These are phyloP conservation scores for Coniella vitis DNA, from an alignment of 2,329 filamentous ascomycete species.

Conservation along the genomic window DNA sequence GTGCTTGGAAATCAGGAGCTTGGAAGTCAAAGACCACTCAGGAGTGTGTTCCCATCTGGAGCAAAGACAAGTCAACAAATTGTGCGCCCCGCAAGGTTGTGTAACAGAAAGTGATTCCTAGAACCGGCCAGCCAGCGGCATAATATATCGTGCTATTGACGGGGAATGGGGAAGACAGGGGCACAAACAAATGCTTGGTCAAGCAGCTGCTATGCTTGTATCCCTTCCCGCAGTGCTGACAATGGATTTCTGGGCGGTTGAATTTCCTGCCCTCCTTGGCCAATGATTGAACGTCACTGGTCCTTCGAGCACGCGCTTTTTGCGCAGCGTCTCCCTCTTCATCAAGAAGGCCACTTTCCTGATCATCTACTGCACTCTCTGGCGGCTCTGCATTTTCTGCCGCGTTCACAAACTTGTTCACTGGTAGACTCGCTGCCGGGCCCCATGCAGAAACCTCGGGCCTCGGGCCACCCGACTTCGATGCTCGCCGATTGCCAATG, in stretches of 20 bases:
- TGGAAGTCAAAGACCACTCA: constrained; percentile 95
- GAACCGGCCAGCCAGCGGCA: constrained; percentile 16
- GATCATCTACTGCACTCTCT: constrained; percentile 64
- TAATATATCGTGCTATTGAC: constrained; percentile 28
- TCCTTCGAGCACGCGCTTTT: constrained; percentile 49
- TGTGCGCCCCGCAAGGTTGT: constrained; percentile 27
- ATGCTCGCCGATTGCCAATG: constrained; percentile 56
- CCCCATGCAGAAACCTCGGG: constrained; percentile 35
- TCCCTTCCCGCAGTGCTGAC: constrained; percentile 97
- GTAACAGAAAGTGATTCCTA: constrained; percentile 14
- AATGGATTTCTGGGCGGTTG: constrained; percentile 80
- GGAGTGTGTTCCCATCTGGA: constrained; percentile 98
- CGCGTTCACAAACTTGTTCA: constrained; percentile 41
- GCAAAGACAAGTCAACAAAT: constrained; percentile 34
- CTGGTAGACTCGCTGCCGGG: constrained; percentile 58
- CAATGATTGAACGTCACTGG: constrained; percentile 82
- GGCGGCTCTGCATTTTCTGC: constrained; percentile 43
- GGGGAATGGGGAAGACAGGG: constrained; percentile 46
- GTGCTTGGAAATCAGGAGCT: constrained; percentile 97
- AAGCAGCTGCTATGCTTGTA: constrained; percentile 99
- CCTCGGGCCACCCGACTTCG: constrained; percentile 52
- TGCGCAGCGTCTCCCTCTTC: constrained; percentile 44
- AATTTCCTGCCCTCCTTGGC: constrained; percentile 74
- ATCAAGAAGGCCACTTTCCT: constrained; percentile 50
- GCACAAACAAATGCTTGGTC: constrained; percentile 98